These are phyloP conservation scores for Alternaria incomplexa DNA, from an alignment of 2,329 filamentous ascomycete species.

Conservation along the genomic window DNA sequence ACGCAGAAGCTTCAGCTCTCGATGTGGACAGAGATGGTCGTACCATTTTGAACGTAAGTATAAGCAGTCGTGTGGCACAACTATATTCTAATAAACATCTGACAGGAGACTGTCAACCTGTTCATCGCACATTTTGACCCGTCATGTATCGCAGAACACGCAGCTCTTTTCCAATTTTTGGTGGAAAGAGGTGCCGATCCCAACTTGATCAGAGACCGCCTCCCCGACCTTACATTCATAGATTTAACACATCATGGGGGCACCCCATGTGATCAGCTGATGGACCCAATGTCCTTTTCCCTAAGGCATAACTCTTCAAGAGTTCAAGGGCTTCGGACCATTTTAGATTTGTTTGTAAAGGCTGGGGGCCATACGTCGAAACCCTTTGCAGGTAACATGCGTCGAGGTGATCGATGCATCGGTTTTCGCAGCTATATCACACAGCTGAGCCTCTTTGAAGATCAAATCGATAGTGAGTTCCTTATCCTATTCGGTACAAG, in stretches of 20 bases:
- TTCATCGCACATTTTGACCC: too few relatives aligned
- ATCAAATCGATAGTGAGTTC: background rate
- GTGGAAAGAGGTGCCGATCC: background rate
- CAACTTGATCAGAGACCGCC: background rate
- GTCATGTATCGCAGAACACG: background rate
- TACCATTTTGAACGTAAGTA: background rate
- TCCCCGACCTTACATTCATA: fast-evolving
- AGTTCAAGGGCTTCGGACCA: background rate
- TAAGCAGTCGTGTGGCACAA: fast-evolving
- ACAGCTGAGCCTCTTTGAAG: background rate
- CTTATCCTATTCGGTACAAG: fast-evolving
- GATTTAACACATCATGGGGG: background rate
- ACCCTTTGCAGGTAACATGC: fast-evolving
- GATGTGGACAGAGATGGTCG: background rate
- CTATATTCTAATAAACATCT: too few relatives aligned
- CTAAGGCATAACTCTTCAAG: too few relatives aligned
- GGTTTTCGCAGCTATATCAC: fast-evolving
- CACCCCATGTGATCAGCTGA: background rate
- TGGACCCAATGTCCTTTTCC: background rate
- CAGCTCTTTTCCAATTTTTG: background rate
- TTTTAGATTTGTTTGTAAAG: background rate
- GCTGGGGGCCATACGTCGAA: background rate
- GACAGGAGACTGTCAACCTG: fast-evolving
- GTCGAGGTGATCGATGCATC: background rate
- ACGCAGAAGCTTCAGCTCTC: background rate